Conservation (phyloP, 164 flowering plant species). For the Dillenia suffruticosa region DNA sequence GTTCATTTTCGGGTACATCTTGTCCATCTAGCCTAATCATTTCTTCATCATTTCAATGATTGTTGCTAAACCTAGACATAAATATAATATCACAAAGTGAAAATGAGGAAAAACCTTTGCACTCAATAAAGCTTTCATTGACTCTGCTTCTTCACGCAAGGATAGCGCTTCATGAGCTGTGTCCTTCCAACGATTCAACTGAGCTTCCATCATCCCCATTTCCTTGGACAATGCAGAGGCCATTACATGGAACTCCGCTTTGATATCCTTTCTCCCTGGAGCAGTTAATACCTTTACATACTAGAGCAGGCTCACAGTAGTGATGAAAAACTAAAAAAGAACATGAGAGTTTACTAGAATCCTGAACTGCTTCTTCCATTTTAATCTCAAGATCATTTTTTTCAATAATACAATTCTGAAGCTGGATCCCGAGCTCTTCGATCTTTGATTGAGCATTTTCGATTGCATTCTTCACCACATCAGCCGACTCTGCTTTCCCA, state of each 20-base stretch:
- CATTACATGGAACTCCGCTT: slow-evolving; percentile 84
- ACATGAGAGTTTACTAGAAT: slow-evolving; percentile 53
- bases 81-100: not conserved
- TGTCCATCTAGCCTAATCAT: too few relatives aligned
- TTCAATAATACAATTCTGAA: slow-evolving; percentile 55
- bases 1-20: too few relatives aligned
- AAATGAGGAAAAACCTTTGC: slow-evolving; percentile 42
- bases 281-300: slow-evolving; percentile 16
- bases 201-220: slow-evolving; percentile 87
- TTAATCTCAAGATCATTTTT: slow-evolving; percentile 79
- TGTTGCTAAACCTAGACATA: too few relatives aligned
- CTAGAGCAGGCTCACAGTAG: not conserved
- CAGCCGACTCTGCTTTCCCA: slow-evolving; percentile 51
- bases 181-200: slow-evolving; percentile 76
- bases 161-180: slow-evolving; percentile 75
- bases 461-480: slow-evolving; percentile 42
- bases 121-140: slow-evolving; percentile 42
- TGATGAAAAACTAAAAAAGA: slow-evolving; percentile 1
- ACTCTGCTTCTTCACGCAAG: slow-evolving; percentile 54
- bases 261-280: slow-evolving; percentile 82
- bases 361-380: slow-evolving; percentile 87
- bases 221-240: slow-evolving; percentile 87
- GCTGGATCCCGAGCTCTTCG: slow-evolving; percentile 64
- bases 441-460: slow-evolving; percentile 46
- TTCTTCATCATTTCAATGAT: too few relatives aligned